phyloP scores from a whole-genome alignment of 2,329 filamentous ascomycete species.

The Cercospora zeina region DNA sequence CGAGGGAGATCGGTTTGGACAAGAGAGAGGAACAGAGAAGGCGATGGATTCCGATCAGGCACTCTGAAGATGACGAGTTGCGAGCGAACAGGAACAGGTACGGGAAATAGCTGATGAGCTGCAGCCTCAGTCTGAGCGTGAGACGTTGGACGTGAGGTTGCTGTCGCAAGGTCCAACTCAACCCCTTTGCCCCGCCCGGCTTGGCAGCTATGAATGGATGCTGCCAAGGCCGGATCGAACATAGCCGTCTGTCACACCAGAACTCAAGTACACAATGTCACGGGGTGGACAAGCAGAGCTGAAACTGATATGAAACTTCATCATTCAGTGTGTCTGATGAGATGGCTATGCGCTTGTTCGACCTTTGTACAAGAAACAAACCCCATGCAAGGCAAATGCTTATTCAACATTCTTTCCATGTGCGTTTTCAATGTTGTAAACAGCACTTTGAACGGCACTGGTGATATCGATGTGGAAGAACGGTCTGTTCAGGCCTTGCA shows the following conservation, averaged over 20 bases:
- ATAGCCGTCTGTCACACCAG: neutral
- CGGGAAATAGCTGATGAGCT: neutral
- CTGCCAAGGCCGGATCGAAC: neutral
- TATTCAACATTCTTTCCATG: conserved; percentile 12
- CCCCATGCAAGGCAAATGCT: neutral
- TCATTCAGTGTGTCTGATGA: neutral
- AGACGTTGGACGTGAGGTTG: neutral
- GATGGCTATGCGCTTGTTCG: conserved; percentile 1
- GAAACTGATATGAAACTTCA: neutral
- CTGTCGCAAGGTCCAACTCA: conserved; percentile 5
- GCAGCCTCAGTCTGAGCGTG: neutral
- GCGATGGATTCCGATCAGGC: neutral
- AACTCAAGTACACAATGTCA: neutral
- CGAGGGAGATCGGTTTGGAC: neutral
- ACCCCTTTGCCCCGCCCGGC: conserved; percentile 2
- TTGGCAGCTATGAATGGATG: neutral
- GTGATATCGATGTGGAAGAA: conserved; percentile 94
- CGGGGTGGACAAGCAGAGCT: neutral
- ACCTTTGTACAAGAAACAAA: neutral
- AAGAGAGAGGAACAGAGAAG: neutral
- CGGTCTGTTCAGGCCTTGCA: conserved; percentile 84
- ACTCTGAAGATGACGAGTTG: no score
- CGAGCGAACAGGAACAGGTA: neutral
- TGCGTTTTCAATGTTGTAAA: conserved; percentile 61
- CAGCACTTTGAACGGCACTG: conserved; percentile 81